phyloP scores from a whole-genome alignment of 2,329 filamentous ascomycete genomes.

The Pestalotiopsis sp. region DNA sequence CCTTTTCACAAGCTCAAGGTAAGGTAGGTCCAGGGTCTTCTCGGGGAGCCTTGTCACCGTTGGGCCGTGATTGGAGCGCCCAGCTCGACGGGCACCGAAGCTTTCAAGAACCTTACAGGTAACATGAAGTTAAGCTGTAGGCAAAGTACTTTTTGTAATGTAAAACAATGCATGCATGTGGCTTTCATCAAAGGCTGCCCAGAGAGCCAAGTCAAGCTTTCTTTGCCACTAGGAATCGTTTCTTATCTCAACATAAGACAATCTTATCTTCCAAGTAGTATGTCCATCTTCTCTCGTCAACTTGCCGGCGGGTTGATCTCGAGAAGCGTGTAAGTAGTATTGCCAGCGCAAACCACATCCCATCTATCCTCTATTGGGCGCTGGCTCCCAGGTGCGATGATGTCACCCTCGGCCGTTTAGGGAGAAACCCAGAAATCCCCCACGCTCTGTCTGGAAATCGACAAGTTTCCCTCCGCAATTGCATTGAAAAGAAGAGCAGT shows the following conservation, averaged over 20 bases:
- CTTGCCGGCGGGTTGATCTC: no score
- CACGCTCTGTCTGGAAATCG: neutral
- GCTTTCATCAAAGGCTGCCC: no score
- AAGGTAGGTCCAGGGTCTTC: conserved; percentile 3
- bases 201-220: no score
- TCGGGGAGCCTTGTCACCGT: neutral
- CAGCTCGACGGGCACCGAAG: neutral
- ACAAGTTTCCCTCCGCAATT: neutral
- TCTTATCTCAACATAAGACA: no score
- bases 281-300: no score
- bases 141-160: neutral
- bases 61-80: neutral
- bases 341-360: no score
- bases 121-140: no score
- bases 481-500: neutral
- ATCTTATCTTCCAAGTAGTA: no score
- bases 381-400: neutral
- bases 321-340: no score
- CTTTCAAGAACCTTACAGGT: neutral
- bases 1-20: no score
- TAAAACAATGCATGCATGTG: neutral
- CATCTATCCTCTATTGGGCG: neutral
- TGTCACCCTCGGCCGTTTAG: conserved; percentile 3
- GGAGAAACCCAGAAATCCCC: neutral
- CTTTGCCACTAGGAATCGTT: no score